A percentile compares a stretch with the other conserved stretches of the same genome.
These are phyloP conservation scores for Acer yangbiense DNA, from an alignment of 345 rosid genomes.

Conservation along the genomic window DNA sequence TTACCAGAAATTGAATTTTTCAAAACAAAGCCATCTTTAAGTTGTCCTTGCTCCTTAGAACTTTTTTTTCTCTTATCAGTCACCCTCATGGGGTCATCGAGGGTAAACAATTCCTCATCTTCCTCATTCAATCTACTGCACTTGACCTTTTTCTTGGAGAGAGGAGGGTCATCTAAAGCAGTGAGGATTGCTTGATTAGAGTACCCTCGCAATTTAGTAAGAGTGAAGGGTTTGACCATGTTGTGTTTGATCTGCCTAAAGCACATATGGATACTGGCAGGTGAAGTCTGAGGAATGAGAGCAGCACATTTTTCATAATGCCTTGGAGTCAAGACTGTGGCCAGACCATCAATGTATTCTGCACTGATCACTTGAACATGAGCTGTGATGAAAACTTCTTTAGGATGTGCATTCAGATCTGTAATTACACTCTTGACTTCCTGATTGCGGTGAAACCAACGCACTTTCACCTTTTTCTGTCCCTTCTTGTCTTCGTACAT, in stretches of 20 bases:
- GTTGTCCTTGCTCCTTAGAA: slow-evolving; percentile 9
- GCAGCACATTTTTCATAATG: slow-evolving; percentile 42
- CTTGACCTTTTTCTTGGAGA: slow-evolving; percentile 27
- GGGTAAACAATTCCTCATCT: slow-evolving; percentile 21
- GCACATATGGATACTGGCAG: slow-evolving; percentile 36
- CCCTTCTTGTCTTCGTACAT: slow-evolving; percentile 57
- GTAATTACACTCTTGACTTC: slow-evolving; percentile 36
- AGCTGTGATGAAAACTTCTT: slow-evolving; percentile 49
- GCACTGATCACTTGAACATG: slow-evolving; percentile 49
- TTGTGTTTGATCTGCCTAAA: slow-evolving; percentile 44
- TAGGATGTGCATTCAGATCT: slow-evolving; percentile 32
- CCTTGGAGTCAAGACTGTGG: slow-evolving; percentile 45
- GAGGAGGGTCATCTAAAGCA: slow-evolving; percentile 17
- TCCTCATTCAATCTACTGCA: slow-evolving; percentile 13
- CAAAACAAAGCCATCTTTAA: slow-evolving; percentile 23
- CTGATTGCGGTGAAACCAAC: slow-evolving; percentile 46
- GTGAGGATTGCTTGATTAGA: slow-evolving; percentile 43
- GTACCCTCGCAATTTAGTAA: slow-evolving; percentile 51
- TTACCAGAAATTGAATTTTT: slow-evolving; percentile 14
- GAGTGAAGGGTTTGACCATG: slow-evolving; percentile 45
- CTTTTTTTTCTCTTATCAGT: slow-evolving; percentile 23
- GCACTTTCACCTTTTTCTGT: slow-evolving; percentile 51
- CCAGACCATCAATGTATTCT: slow-evolving; percentile 42
- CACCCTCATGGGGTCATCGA: slow-evolving; percentile 15
- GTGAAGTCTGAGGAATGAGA: slow-evolving; percentile 12